Evolutionary conservation across 1,284 basidiomycete genomes (phyloP).

Genomic region (Ceratorhiza oryzae-sativae): DNA sequence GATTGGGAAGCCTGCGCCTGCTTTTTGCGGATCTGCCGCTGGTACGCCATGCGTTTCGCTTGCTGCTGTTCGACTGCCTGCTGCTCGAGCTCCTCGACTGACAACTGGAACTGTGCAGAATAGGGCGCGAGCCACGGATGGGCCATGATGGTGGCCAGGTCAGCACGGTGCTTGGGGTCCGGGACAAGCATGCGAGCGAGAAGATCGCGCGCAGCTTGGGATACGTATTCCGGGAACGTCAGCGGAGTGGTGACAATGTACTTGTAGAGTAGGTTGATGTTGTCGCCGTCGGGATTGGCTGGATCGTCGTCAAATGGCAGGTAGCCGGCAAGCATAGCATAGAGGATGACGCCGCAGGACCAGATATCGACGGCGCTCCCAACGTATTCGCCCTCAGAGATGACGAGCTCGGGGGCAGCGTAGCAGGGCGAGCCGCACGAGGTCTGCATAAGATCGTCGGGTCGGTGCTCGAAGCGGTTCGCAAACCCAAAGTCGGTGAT

Average conservation of each 20-base stretch:
- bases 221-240: conserved; percentile 93
- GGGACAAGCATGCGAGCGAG: conserved; percentile 87
- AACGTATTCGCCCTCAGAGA: conserved; percentile 96
- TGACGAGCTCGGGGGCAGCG: conserved; percentile 98
- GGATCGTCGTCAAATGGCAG: conserved; percentile 99
- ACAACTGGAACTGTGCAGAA: conserved; percentile 68
- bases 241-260: conserved; percentile 98
- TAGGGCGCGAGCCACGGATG: conserved; percentile 85
- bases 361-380: conserved; percentile 99
- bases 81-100: conserved; percentile 79
- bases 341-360: conserved; percentile 99
- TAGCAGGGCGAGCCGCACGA: conserved; percentile 98
- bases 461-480: conserved; percentile 90
- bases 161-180: conserved; percentile 76
- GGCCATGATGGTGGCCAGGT: conserved; percentile 76
- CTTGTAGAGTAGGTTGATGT: conserved; percentile 99
- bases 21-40: conserved; percentile 61
- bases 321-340: conserved; percentile 99
- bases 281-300: conserved; percentile 97
- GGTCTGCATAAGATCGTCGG: conserved; percentile 98
- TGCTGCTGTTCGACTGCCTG: conserved; percentile 85
- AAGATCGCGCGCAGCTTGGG: conserved; percentile 75
- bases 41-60: conserved; percentile 80
- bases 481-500: conserved; percentile 99
- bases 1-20: conserved; percentile 61